Percentiles rank a stretch among this genome's conserved stretches.
Conservation (phyloP, 1,284 basidiomycete species). For the Leccinum colubrinum region DNA sequence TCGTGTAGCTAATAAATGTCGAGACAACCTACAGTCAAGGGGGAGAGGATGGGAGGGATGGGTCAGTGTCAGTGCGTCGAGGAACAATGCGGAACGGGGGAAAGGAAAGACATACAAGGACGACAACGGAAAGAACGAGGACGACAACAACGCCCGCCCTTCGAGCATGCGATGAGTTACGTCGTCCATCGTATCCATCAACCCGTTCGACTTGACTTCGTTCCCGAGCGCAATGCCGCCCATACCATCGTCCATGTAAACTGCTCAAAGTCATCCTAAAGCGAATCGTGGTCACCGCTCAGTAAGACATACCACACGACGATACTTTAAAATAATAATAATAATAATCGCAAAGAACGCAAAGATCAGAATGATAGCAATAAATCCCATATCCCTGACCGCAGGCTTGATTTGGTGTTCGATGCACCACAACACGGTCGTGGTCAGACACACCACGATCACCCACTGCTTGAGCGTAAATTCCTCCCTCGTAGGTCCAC, state of each 20-base stretch:
- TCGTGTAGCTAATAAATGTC: conserved; percentile 94
- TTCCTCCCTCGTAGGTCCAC: conserved; percentile 71
- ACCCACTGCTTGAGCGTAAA: conserved; percentile 93
- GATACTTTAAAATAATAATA: conserved; percentile 67
- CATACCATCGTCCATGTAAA: conserved; percentile 79
- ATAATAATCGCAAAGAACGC: conserved; percentile 85
- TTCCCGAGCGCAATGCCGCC: conserved; percentile 97
- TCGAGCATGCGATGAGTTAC: conserved; percentile 70
- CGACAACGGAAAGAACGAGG: conserved; percentile 30
- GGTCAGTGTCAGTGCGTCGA: background rate
- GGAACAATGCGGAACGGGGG: background rate
- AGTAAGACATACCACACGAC: background rate
- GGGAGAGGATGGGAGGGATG: background rate
- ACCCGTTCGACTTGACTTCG: conserved; percentile 88
- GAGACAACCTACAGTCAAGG: conserved; percentile 60
- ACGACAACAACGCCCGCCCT: conserved; percentile 80
- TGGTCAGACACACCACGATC: conserved; percentile 77
- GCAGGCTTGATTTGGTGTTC: conserved; percentile 78
- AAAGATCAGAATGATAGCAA: conserved; percentile 92
- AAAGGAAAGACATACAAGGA: conserved; percentile 36
- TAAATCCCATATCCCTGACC: conserved; percentile 97
- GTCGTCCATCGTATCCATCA: conserved; percentile 77
- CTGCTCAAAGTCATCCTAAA: conserved; percentile 87
- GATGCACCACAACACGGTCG: conserved; percentile 91
- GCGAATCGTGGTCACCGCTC: background rate